Percentiles rank a stretch among this genome's conserved stretches.
Conservation (phyloP, 495 filamentous ascomycete species). For the Entonaema liquescens region DNA sequence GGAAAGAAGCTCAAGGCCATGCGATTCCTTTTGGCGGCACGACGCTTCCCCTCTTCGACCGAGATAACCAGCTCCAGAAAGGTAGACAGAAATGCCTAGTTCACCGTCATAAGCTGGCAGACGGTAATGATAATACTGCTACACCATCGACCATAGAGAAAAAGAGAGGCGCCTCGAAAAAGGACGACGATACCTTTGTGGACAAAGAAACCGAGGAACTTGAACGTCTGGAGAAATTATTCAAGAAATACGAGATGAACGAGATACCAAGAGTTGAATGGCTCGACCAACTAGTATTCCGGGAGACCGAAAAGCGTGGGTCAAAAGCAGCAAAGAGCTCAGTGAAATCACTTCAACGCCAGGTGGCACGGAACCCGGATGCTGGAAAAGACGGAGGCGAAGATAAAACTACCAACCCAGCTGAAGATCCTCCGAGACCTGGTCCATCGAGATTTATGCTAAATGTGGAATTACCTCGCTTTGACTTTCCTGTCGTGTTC, state of each 20-base stretch:
- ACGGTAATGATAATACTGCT: conserved; percentile 81
- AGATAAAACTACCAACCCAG: conserved; percentile 42
- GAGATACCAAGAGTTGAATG: conserved; percentile 92
- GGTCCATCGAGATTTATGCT: conserved; percentile 68
- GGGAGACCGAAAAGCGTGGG: conserved; percentile 80
- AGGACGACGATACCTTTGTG: conserved; percentile 46
- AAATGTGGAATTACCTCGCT: conserved; percentile 90
- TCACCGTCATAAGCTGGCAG: conserved; percentile 81
- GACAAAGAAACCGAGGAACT: conserved; percentile 77
- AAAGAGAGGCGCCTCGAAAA: conserved; percentile 55
- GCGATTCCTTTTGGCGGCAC: conserved; percentile 93
- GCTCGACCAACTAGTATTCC: conserved; percentile 93
- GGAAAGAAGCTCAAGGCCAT: conserved; percentile 70
- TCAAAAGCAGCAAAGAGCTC: conserved; percentile 60
- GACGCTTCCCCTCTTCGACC: conserved; percentile 88
- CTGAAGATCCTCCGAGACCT: conserved; percentile 59
- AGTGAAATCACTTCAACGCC: conserved; percentile 47
- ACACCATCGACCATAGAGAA: conserved; percentile 73
- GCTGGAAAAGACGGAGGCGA: conserved; percentile 50
- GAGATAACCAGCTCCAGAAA: conserved; percentile 86
- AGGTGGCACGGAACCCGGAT: conserved; percentile 38
- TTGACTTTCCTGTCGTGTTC: conserved; percentile 96
- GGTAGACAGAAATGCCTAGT: conserved; percentile 92
- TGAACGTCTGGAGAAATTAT: conserved; percentile 81
- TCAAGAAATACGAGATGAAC: conserved; percentile 98